Evolutionary conservation across 2,329 filamentous ascomycete species (phyloP), one percentile per base, ranked within the genome.

Genomic region (Phyllosticta paracitricarpa): DNA sequence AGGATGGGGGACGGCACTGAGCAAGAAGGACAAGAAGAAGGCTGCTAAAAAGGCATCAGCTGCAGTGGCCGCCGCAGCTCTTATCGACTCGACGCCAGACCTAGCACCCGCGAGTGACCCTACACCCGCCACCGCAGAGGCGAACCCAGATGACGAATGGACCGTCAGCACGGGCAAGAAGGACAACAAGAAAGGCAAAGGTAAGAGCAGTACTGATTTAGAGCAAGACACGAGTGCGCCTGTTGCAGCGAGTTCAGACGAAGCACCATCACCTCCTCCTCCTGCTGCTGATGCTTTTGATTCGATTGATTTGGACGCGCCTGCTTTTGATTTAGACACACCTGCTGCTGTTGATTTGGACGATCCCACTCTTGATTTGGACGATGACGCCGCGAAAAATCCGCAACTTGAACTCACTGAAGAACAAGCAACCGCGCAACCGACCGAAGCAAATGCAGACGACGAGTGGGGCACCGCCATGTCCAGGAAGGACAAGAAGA

Each of bases 401-500:
- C 51, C 56, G 6, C 51, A 59, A 30, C 51, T 48, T 19, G 58
- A 63, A 35, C 51, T 58, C n/a, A 48, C 51, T 52, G 56, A 28
- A 7, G 54, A 54, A 24, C 57, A 54, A 5, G 62, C 61, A n/a
- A 48, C 58, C 19, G 54, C 12, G 8, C 8, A 25, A 8, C 19
- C 54, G 53, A 55, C 24, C 12, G 48, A 57, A 25, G 28, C 24
- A 3, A 53, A 22, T 2, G 14, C 40, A 8, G 58, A 61, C 22
- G 55, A 54, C n/a, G 61, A 63, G 14, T 58, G 54, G 56, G 60
- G 53, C 35, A 51, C 33, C 56, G 53, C 58, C 4, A 26, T 30
- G 12, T 14, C 72, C 3, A 64, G 64, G 55, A 70, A 72, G 63
- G 71, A 73, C 63, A 78, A 76, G 67, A 77, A 75, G 54, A 74